A percentile compares a stretch with the other conserved stretches of the same genome.
These are phyloP conservation scores for Yamadazyma sp. DNA, from an alignment of 1,139 yeast species.

Conservation along the genomic window DNA sequence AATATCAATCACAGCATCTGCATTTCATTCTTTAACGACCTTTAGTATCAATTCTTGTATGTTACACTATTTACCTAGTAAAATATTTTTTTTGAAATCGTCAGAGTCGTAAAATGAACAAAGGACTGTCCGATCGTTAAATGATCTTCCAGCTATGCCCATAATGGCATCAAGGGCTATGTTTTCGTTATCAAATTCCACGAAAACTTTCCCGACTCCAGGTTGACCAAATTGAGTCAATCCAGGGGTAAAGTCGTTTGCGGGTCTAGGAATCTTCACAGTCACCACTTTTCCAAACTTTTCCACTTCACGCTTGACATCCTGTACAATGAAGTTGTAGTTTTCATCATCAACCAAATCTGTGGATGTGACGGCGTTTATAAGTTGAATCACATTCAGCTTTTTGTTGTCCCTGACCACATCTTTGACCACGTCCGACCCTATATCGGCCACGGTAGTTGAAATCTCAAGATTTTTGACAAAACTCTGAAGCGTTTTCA, in stretches of 20 bases:
- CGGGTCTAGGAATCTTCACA: constrained; percentile 68
- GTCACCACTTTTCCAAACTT: constrained; percentile 54
- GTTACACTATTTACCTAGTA: constrained; percentile 5
- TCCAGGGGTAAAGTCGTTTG: constrained; percentile 47
- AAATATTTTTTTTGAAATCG: constrained; percentile 37
- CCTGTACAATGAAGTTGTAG: constrained; percentile 50
- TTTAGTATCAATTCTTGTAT: background rate
- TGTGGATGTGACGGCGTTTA: constrained; percentile 65
- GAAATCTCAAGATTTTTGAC: constrained; percentile 34
- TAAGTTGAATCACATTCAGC: constrained; percentile 61
- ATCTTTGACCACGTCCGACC: background rate
- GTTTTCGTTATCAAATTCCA: constrained; percentile 57
- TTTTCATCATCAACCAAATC: constrained; percentile 58
- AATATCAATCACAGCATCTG: background rate
- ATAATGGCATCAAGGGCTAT: constrained; percentile 59
- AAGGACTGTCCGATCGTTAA: constrained; percentile 68
- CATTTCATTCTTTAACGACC: too few species aligned
- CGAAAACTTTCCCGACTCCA: constrained; percentile 72
- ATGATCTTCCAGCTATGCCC: constrained; percentile 66
- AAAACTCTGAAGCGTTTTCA: constrained; percentile 29
- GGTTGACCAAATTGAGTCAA: constrained; percentile 46
- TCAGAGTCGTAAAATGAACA: constrained; percentile 62
- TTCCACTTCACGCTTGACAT: constrained; percentile 52
- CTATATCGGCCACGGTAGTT: constrained; percentile 14
- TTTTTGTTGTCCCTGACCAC: constrained; percentile 27